Base-by-base conservation (phyloP, 768 basidiomycete genomes). In the Chalciporus sphaerocephalus region DNA sequence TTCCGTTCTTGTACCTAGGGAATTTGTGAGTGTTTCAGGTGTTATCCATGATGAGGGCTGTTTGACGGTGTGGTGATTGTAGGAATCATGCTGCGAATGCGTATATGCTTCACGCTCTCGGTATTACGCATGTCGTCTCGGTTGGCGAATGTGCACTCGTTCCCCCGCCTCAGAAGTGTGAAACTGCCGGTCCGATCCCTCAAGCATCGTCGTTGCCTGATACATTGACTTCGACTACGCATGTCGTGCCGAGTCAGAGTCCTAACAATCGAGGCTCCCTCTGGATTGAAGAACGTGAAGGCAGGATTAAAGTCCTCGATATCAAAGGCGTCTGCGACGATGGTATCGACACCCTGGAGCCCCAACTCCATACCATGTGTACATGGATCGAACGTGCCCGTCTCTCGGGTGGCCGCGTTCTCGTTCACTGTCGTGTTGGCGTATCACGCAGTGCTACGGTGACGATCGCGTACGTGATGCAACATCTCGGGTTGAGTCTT, bases 371-470 rank as follows among this genome's bases (percentile, higher is more conserved):
- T 48, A 83, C 86, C 2, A 88, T 95, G 32, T 92, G 92, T 59
- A 85, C 84, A 37, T 97, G 93, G 90, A 97, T 98, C 55, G 92
- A 95, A 57, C 75, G 79, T 40, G 95, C 92, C 34, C 72, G 91
- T 32, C 65, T 70, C 25, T 78, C 83, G 40, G 93, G 94, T 6
- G 95, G 95, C 2, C 87, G 88, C 60, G 85, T 95, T 25, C 74
- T 98, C 41, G 92, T 98, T 7, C 95, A 98, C 66, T 98, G 95
- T 66, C 79, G 93, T n/a, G 95, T 98, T n/a, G 95, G 95, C n/a
- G 95, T 98, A 34, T 90, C 87, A 35, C 72, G 95, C 49, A 91
- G 87, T 59, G 94, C 95, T 22, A 95, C 92, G 24, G 92, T 98
- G 49, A 88, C 88, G 51, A 97, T 98, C 59, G 94, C 94, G 15